Conservation (phyloP, 2,329 filamentous ascomycete genomes). For the Orbilia oligospora region DNA sequence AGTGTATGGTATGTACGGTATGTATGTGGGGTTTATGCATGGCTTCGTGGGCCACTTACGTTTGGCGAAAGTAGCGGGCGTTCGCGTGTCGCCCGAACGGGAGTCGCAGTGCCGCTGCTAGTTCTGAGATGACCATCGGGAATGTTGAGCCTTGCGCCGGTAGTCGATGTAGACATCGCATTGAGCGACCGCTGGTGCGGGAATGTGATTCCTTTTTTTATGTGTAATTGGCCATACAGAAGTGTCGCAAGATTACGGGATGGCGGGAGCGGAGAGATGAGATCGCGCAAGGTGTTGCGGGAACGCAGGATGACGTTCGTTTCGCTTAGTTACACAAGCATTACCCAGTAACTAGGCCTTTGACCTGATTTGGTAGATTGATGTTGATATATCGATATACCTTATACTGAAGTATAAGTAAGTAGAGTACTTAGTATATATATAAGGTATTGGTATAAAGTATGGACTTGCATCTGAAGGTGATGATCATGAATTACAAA, state of each 20-base stretch:
- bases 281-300: slow-evolving; percentile 54
- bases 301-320: slow-evolving; percentile 55
- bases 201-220: background rate
- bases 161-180: slow-evolving; percentile 60
- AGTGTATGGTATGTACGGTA: background rate
- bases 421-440: too few species aligned
- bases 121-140: slow-evolving; percentile 40
- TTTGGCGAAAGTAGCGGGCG: slow-evolving; percentile 62
- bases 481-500: background rate
- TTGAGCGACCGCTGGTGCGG: slow-evolving; percentile 45
- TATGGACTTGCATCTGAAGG: background rate
- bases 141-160: slow-evolving; percentile 47
- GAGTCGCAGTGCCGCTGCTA: slow-evolving; percentile 53
- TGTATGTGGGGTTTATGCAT: background rate
- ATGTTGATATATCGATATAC: too few species aligned
- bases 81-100: slow-evolving; percentile 56
- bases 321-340: slow-evolving; percentile 42
- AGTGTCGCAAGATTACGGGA: slow-evolving; percentile 12
- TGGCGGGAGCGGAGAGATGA: slow-evolving; percentile 34
- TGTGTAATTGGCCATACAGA: slow-evolving; percentile 44
- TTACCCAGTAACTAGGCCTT: background rate
- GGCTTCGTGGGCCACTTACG: slow-evolving; percentile 47
- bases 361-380: slow-evolving; percentile 2
- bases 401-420: too few species aligned
- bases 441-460: slow-evolving; percentile 11